Evolutionary conservation across 2,329 filamentous ascomycete species (phyloP), one percentile per base, ranked within the genome.

Genomic region (Pestalotiopsis sp.): DNA sequence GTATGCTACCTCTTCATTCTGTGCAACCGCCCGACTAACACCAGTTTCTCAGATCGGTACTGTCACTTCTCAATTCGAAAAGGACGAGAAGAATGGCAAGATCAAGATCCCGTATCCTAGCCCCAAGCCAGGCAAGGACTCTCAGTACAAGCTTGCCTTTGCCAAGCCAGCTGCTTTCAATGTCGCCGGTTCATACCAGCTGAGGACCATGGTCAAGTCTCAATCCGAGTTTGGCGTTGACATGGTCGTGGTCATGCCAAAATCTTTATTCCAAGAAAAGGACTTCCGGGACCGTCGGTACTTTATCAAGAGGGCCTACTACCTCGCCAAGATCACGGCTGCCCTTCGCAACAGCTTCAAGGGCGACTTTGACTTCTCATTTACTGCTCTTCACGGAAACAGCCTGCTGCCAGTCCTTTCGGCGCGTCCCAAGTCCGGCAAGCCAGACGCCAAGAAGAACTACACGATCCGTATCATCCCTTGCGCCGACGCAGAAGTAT

Each of bases 291-390:
- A 97, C 79, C 87, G 96, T 83, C 90, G 96, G 70, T 98, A 97
- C 82, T 97, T 98, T 77, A 95, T 98, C 82, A 97, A 97, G 76
- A 87, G 95, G 71, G 93, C 96, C 13, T 98, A 95, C 80, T 98
- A 97, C 77, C 83, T 98, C 64, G 93, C 95, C 41, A 93, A 92
- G 72, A 83, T 98, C 68, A 90, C 94, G 14, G 90, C 89, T 38
- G 90, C 88, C 4, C 83, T 98, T 66, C 89, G 90, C 72, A 83
- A 87, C 49, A 81, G 86, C 3, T 80, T 90, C 60, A 82, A 82
- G 3, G 79, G 86, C 17, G 81, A 83, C 0, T 85, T 92, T 73
- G 83, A 87, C 14, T 74, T 93, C 59, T 82, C 83, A 4, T 97
- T 92, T 79, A 88, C 89, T 69, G 85, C 87, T 72, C 82, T 93